Evolutionary conservation across 1,139 yeast genomes (phyloP).

Genomic region (Keqinozyma sinolaborantium): DNA sequence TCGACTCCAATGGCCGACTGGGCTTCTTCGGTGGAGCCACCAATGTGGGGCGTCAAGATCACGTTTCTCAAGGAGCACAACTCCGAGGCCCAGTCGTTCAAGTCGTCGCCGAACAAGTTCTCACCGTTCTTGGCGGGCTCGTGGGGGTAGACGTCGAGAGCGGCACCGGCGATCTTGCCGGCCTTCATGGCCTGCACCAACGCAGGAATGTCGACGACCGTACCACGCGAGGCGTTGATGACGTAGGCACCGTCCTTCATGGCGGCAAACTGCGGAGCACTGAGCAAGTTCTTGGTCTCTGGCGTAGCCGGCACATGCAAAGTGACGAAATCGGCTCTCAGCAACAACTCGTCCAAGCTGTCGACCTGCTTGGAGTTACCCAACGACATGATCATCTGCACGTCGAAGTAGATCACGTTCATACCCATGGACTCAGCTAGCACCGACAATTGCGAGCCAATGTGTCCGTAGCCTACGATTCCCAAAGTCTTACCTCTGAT

Average conservation of each 20-base stretch:
- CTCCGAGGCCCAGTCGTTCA: constrained; percentile 84
- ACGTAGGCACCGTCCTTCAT: constrained; percentile 96
- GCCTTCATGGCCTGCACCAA: constrained; percentile 86
- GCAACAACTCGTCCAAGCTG: constrained; percentile 77
- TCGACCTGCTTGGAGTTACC: constrained; percentile 96
- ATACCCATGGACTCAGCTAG: constrained; percentile 98
- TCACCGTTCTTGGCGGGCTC: constrained; percentile 98
- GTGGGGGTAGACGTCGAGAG: constrained; percentile 92
- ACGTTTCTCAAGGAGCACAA: constrained; percentile 81
- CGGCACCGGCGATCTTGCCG: constrained; percentile 96
- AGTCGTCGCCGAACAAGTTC: constrained; percentile 62
- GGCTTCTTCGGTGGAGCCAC: constrained; percentile 99
- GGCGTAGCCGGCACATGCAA: constrained; percentile 94
- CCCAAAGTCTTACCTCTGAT: constrained; percentile 98
- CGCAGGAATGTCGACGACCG: constrained; percentile 95
- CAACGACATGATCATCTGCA: constrained; percentile 87
- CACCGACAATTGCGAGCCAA: constrained; percentile 95
- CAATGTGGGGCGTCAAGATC: constrained; percentile 94
- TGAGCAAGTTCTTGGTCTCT: constrained; percentile 87
- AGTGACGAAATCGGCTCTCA: constrained; percentile 82
- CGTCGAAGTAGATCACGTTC: constrained; percentile 93
- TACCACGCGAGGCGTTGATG: constrained; percentile 96
- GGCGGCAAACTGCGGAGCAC: constrained; percentile 88
- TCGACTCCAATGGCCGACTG: constrained; percentile 97
- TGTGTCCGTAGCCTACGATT: constrained; percentile 96